Conservation (phyloP, 164 flowering plant genomes). For the Liquidambar formosana region DNA sequence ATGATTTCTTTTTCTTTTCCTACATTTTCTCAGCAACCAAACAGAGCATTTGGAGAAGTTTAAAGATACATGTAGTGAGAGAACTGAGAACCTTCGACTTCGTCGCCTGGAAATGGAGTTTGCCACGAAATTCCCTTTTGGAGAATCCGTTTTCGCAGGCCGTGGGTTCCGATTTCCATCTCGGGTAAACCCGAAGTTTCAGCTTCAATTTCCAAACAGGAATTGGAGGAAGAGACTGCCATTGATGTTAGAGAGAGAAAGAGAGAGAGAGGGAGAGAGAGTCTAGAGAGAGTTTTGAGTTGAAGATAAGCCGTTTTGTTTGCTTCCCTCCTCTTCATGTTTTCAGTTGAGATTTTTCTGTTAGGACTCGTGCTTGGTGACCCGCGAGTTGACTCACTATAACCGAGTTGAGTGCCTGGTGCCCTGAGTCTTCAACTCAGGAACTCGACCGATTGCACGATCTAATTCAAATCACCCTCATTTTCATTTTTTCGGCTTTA, state of each 20-base stretch:
- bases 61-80: background rate
- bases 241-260: conserved; percentile 2
- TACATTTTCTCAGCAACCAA: background rate
- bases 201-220: conserved; percentile 9
- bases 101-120: conserved; percentile 59
- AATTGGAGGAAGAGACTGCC: conserved; percentile 17
- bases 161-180: conserved; percentile 38
- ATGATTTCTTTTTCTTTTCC: too few relatives aligned
- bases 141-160: conserved; percentile 42
- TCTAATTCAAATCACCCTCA: too few relatives aligned
- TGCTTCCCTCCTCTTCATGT: too few relatives aligned
- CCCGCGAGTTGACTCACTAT: too few relatives aligned
- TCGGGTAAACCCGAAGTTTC: conserved; percentile 3
- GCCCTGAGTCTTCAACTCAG: too few relatives aligned
- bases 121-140: conserved; percentile 50
- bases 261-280: conserved; percentile 2
- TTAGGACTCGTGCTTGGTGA: too few relatives aligned
- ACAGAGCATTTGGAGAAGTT: background rate
- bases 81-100: conserved; percentile 50
- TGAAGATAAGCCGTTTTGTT: too few relatives aligned
- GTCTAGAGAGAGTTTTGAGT: conserved; percentile 5
- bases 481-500: too few relatives aligned
- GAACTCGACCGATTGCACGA: too few relatives aligned
- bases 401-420: too few relatives aligned
- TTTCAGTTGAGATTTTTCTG: too few relatives aligned